phyloP scores from a whole-genome alignment of 2,329 filamentous ascomycete genomes.

The Aspergillus udagawae region DNA sequence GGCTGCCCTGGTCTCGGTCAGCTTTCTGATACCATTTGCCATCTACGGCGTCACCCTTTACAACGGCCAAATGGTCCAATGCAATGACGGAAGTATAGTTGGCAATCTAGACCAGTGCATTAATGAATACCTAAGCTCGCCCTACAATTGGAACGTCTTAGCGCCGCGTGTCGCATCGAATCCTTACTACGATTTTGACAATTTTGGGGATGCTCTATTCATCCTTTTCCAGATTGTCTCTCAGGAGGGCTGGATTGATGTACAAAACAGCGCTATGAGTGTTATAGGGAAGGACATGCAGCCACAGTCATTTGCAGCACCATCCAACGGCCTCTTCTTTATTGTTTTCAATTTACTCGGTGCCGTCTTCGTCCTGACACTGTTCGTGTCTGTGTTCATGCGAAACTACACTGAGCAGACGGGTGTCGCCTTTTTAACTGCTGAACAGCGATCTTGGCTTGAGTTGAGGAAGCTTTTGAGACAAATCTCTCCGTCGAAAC shows the following conservation, averaged over 20 bases:
- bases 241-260: slow-evolving; percentile 95
- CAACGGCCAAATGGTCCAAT: slow-evolving; percentile 71
- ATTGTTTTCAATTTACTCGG: slow-evolving; percentile 93
- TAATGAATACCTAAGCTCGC: slow-evolving; percentile 72
- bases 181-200: slow-evolving; percentile 85
- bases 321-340: slow-evolving; percentile 91
- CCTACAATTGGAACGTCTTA: slow-evolving; percentile 80
- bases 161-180: slow-evolving; percentile 79
- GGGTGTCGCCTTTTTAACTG: slow-evolving; percentile 90
- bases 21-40: slow-evolving; percentile 90
- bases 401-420: slow-evolving; percentile 99
- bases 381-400: slow-evolving; percentile 99
- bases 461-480: slow-evolving; percentile 86
- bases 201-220: slow-evolving; percentile 89
- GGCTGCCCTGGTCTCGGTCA: slow-evolving; percentile 89
- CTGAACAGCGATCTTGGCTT: slow-evolving; percentile 94
- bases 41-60: slow-evolving; percentile 95
- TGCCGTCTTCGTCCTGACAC: slow-evolving; percentile 90
- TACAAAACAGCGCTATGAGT: slow-evolving; percentile 78
- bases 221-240: slow-evolving; percentile 98
- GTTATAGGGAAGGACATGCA: slow-evolving; percentile 75
- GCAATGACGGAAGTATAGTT: slow-evolving; percentile 68
- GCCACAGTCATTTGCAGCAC: slow-evolving; percentile 62
- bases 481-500: slow-evolving; percentile 92
- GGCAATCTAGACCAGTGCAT: slow-evolving; percentile 66